Base-by-base conservation (phyloP, 352 stramenopile species). In the Globisporangium perplexum region DNA sequence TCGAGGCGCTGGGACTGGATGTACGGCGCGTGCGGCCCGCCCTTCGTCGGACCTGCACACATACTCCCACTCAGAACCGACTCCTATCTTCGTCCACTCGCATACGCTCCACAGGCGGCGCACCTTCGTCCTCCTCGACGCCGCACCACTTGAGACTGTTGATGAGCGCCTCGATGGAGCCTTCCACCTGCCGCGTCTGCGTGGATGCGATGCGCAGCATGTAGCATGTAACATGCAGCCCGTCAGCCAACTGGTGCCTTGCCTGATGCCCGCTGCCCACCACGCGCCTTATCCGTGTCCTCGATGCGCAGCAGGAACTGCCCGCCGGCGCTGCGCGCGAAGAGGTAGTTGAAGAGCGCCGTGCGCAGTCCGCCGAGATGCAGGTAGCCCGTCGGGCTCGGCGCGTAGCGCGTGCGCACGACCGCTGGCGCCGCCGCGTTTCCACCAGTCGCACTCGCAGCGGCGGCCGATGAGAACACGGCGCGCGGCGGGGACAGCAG, bases 121-220 rank as follows among this genome's bases (percentile, higher is more conserved):
- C 39, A 91, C 82, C 96, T 88, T 99, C 97, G 65, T 99, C 97
- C 69, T 97, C 98, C n/a, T 88, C 59, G 6, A 99, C 65, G n/a
- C 95, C 95, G 35, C 98, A 91, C 96, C 96, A 99, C 44, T 83
- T 74, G 53, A 99, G 69, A 18, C 79, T 95, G 35, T 83, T 66
- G n/a, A 93, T 63, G 2, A 97, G 78, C 41, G 84, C 74, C 24
- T 96, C 88, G 17, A 91, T 50, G 0, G 89, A 95, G 7, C 86
- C 86, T 14, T 88, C 68, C 38, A 96, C 83, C 64, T 95, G 81
- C 5, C 90, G 87, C 14, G 81, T 96, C 71, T 82, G 44, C 36
- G 24, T 28, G 30, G 10, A 49, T 18, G 44, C 46, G 18, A 49
- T 14, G 44, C 46, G 18, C 17, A 57, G 11, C 42, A 54, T 47